Evolutionary conservation across 1,284 basidiomycete species (phyloP).

Genomic region (Neolentinus lepideus): DNA sequence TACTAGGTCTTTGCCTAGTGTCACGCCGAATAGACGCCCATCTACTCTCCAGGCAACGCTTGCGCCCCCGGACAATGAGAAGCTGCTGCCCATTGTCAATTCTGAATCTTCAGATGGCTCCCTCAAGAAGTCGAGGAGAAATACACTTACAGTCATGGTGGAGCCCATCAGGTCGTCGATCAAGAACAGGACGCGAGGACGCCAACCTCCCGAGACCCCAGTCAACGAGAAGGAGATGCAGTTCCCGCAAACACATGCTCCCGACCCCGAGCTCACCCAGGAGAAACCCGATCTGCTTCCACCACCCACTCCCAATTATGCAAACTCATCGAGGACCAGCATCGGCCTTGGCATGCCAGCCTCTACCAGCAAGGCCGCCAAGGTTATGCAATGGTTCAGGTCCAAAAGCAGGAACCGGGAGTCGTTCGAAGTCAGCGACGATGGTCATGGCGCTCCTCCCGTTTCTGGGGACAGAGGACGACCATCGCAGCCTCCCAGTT

Average conservation of each 20-base stretch:
- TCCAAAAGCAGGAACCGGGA: slow-evolving; percentile 34
- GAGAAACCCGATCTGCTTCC: slow-evolving; percentile 9
- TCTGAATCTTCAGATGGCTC: slow-evolving; percentile 3
- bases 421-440: slow-evolving; percentile 6
- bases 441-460: slow-evolving; percentile 11
- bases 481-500: slow-evolving; percentile 12
- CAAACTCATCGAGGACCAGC: slow-evolving; percentile 18
- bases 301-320: slow-evolving; percentile 17
- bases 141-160: slow-evolving; percentile 79
- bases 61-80: slow-evolving; percentile 12
- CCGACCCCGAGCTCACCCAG: not conserved
- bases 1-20: slow-evolving; percentile 10
- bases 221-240: slow-evolving; percentile 26
- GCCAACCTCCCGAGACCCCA: slow-evolving; percentile 21
- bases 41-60: slow-evolving; percentile 26
- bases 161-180: slow-evolving; percentile 63
- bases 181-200: slow-evolving; percentile 37
- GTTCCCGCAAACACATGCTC: slow-evolving; percentile 2
- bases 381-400: slow-evolving; percentile 80
- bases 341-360: slow-evolving; percentile 40
- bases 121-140: slow-evolving; percentile 56
- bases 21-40: slow-evolving; percentile 20
- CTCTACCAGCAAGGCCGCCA: slow-evolving; percentile 66
- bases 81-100: slow-evolving; percentile 3
- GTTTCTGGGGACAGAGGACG: slow-evolving; percentile 2